These are phyloP conservation scores for Colletotrichum tamarilloi DNA, from an alignment of 2,329 filamentous ascomycete genomes.

Conservation along the genomic window DNA sequence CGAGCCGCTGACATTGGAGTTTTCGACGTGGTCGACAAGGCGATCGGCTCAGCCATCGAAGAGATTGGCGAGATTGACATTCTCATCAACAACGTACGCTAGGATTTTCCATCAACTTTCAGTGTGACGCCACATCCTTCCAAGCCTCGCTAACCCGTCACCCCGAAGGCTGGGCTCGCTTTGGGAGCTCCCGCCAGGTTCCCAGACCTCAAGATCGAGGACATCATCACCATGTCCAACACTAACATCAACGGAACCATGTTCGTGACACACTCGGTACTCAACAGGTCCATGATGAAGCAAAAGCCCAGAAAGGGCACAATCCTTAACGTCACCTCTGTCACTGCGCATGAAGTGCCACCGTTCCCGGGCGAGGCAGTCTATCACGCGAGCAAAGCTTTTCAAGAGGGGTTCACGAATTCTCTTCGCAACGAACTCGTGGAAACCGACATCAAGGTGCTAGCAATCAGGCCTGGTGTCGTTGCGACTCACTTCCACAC, in stretches of 20 bases:
- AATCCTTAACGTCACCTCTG: slow-evolving; percentile 60
- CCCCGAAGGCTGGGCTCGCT: slow-evolving; percentile 53
- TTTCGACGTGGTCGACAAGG: slow-evolving; percentile 45
- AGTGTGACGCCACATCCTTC: neutral
- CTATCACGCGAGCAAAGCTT: slow-evolving; percentile 59
- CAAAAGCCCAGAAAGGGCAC: slow-evolving; percentile 48
- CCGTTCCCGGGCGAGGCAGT: slow-evolving; percentile 61
- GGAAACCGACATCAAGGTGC: slow-evolving; percentile 58
- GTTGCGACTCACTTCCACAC: slow-evolving; percentile 61
- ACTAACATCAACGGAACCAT: slow-evolving; percentile 62
- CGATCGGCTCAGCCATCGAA: slow-evolving; percentile 44
- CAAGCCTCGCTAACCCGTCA: neutral
- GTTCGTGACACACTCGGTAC: slow-evolving; percentile 55
- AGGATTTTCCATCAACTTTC: neutral
- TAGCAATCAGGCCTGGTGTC: slow-evolving; percentile 58
- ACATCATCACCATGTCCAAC: slow-evolving; percentile 56
- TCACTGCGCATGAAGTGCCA: slow-evolving; percentile 58
- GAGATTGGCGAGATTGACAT: slow-evolving; percentile 53
- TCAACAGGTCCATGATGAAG: slow-evolving; percentile 55
- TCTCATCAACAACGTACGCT: slow-evolving; percentile 55
- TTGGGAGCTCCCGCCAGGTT: slow-evolving; percentile 57
- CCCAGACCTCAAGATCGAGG: slow-evolving; percentile 51
- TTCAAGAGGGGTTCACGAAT: slow-evolving; percentile 61
- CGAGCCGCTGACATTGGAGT: slow-evolving; percentile 44
- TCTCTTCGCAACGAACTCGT: slow-evolving; percentile 58